Evolutionary conservation across 306 rosid species (phyloP), one percentile per base, ranked within the genome.

Genomic region (Elaeagnus macrophylla): DNA sequence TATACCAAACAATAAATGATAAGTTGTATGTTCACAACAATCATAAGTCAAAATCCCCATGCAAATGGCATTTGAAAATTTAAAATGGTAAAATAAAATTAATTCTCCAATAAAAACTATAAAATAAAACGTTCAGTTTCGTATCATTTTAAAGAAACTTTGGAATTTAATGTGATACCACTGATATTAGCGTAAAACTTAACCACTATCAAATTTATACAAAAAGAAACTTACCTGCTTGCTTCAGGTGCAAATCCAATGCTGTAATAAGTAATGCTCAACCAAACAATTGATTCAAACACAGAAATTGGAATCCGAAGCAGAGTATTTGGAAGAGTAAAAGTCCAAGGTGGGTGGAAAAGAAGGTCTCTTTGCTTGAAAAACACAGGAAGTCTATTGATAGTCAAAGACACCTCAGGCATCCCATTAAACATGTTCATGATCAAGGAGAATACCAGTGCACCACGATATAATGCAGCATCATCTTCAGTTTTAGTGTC

Each of bases 201-300:
- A 25, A 25, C 32, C 32, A 25, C 32, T 25, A 25, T 25, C 32
- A 25, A 25, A 25, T 25, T 25, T 25, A 25, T 25, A 25, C 32
- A 25, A 25, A 25, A 5, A 25, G 32, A 25, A 25, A 25, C 32
- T 64, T 45, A 64, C 68, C 88, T 77, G 69, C 54, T 79, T 55
- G 67, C 69, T 59, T 72, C 42, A 44, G 88, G 83, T 72, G 77
- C 88, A 74, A 65, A 81, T 66, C 88, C 88, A 69, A 81, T 77
- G 83, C 66, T 79, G 54, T 77, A 81, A 60, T 81, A 81, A 56
- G 88, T 77, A 19, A 77, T 68, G 38, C 72, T 66, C 13, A 81
- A 77, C 88, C 88, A 81, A 66, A 60, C 71, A 62, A 54, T 77
- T 1, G 69, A 83, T 68, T 81, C 88, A 53, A 63, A 15, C 57